These are phyloP conservation scores for Aspergillus carbonarius DNA, from an alignment of 2,329 filamentous ascomycete genomes.

Conservation along the genomic window DNA sequence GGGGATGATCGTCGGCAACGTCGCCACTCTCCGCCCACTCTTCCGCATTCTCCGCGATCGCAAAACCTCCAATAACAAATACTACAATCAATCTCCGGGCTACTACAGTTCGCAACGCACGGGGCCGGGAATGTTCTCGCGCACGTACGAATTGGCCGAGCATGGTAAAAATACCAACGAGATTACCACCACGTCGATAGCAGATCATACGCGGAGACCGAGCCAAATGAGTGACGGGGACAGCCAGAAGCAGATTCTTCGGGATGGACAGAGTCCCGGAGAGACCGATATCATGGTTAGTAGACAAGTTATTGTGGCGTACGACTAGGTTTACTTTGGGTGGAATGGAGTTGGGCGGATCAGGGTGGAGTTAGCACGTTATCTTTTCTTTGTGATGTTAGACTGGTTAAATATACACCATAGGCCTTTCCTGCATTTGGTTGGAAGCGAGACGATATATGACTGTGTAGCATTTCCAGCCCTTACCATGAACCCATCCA, in stretches of 20 bases:
- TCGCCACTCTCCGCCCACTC: constrained; percentile 49
- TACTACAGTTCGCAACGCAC: not conserved
- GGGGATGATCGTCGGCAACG: constrained; percentile 52
- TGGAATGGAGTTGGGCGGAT: not conserved
- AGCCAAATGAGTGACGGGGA: constrained; percentile 20
- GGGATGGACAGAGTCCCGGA: constrained; percentile 8
- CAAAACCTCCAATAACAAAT: constrained; percentile 14
- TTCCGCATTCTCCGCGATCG: constrained; percentile 29
- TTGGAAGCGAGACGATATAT: no score
- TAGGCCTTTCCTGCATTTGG: not conserved
- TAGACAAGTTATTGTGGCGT: constrained; percentile 19
- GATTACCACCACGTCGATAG: constrained; percentile 7
- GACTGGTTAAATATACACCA: not conserved
- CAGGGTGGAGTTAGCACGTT: not conserved
- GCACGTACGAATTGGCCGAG: constrained; percentile 18
- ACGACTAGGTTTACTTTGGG: constrained; percentile 5
- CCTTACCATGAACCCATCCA: no score
- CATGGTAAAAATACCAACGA: constrained; percentile 14
- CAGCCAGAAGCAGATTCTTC: constrained; percentile 23
- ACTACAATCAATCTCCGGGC: constrained; percentile 6
- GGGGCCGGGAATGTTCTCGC: constrained; percentile 7
- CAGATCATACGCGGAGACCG: constrained; percentile 3
- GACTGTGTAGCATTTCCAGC: no score
- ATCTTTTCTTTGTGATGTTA: not conserved
- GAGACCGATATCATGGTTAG: constrained; percentile 21